These are phyloP conservation scores for Corymbia maculata DNA, from an alignment of 345 rosid genomes.

Conservation along the genomic window DNA sequence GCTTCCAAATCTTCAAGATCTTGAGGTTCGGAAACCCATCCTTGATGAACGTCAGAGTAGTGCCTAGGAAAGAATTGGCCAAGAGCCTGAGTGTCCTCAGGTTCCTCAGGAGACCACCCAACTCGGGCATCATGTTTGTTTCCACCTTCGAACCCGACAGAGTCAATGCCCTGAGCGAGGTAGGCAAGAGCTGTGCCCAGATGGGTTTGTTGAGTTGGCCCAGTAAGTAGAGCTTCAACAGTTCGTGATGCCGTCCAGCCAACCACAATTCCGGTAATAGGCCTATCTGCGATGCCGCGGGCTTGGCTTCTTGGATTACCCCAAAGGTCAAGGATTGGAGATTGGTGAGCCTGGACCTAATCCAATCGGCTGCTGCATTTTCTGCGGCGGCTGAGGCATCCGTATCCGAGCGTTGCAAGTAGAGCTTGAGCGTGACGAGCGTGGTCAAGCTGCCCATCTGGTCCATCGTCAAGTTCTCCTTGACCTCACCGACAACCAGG, in stretches of 20 bases:
- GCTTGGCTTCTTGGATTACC: not conserved
- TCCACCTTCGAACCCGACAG: fast-evolving
- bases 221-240: not conserved
- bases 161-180: not conserved
- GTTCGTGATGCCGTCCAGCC: not conserved
- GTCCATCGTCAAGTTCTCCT: not conserved
- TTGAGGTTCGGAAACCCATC: not conserved
- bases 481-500: not conserved
- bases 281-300: not conserved
- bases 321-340: not conserved
- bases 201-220: not conserved
- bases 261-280: not conserved
- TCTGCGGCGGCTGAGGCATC: not conserved
- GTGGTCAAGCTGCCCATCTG: not conserved
- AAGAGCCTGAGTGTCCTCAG: not conserved
- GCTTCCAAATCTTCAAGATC: not conserved
- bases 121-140: not conserved
- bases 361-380: not conserved
- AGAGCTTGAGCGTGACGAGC: not conserved
- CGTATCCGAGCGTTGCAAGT: fast-evolving
- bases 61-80: not conserved
- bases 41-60: fast-evolving
- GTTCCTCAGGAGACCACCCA: fast-evolving
- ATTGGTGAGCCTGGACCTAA: not conserved
- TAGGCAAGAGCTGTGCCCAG: not conserved